Evolutionary conservation across 495 filamentous ascomycete genomes (phyloP), one percentile per base, ranked within the genome.

Genomic region (Emericellopsis terricola): DNA sequence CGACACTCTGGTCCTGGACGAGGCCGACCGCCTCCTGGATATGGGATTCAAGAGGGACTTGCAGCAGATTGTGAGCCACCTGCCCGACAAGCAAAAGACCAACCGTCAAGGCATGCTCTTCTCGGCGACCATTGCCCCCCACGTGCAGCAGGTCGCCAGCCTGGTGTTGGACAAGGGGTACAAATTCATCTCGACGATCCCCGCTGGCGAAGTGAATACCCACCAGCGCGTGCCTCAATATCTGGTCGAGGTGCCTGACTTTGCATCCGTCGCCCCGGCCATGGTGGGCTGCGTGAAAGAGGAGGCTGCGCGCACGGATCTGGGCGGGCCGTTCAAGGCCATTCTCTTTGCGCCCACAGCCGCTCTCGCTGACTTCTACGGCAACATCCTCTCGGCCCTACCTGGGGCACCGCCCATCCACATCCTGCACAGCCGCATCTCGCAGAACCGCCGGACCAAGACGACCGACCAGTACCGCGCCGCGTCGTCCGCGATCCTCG

Each of bases 61-160:
- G 18, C 66, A 70, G 44, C 48, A 60, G n/a, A 74, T 77, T 31
- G 55, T 77, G 19, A 44, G 41, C 8, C 53, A 55, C 15, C 62
- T 79, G 16, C 73, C 75, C 1, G 49, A 66, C 13, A 77, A 74
- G 56, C 33, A 38, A 5, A 34, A 34, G 10, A 48, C 49, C 1
- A 55, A 64, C 20, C 69, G 75, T 60, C 73, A 79, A 48, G 69
- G 71, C 31, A 77, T 79, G 73, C 73, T 75, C 39, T 79, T 79
- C 53, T 76, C 72, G 1, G 75, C 75, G 28, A 79, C 75, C n/a
- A 50, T 79, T 21, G 69, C 73, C 8, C 54, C 60, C 4, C 69
- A 74, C 41, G 71, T 79, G 41, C 50, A 67, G 44, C 62, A 75
- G 33, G 70, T 76, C 6, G 60, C 76, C 30, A 62, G 57, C 24